These are phyloP conservation scores for Geopyxis carbonaria DNA, from an alignment of 495 filamentous ascomycete species.

Conservation along the genomic window DNA sequence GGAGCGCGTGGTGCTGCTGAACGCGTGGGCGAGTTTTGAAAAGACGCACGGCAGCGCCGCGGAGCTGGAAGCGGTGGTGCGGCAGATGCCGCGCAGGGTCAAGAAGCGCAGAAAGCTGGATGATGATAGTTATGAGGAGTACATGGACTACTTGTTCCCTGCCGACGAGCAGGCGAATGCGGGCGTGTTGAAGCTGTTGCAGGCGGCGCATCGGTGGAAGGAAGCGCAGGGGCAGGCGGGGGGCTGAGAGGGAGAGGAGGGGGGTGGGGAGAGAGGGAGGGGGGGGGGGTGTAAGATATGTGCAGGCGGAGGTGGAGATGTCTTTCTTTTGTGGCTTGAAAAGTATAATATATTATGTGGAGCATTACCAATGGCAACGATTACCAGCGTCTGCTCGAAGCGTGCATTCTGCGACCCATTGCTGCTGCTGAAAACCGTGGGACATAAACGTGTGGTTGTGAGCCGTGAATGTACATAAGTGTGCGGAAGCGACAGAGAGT, in stretches of 20 bases:
- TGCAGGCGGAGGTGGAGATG: too few species aligned
- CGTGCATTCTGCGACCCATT: too few species aligned
- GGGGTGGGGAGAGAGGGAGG: too few species aligned
- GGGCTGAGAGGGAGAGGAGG: not conserved
- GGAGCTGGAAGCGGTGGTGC: slow-evolving; percentile 70
- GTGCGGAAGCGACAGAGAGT: too few species aligned
- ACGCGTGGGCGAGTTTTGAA: slow-evolving; percentile 85
- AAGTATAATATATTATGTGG: too few species aligned
- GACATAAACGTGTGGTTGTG: too few species aligned
- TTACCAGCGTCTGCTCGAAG: too few species aligned
- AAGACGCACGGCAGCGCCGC: slow-evolving; percentile 57
- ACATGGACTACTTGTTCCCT: slow-evolving; percentile 93
- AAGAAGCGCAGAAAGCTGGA: slow-evolving; percentile 91
- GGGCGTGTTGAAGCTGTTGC: slow-evolving; percentile 65
- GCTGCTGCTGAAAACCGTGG: too few species aligned
- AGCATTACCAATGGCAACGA: too few species aligned
- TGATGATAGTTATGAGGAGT: slow-evolving; percentile 93
- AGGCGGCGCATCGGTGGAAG: slow-evolving; percentile 83
- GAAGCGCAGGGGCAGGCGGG: slow-evolving; percentile 31
- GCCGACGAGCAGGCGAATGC: slow-evolving; percentile 81
- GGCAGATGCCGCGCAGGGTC: slow-evolving; percentile 81
- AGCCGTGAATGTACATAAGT: too few species aligned
- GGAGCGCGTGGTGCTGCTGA: slow-evolving; percentile 77
- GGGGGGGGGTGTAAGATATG: too few species aligned
- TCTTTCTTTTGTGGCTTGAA: too few species aligned